phyloP scores from a whole-genome alignment of 2,329 filamentous ascomycete genomes.

The Ciborinia camelliae region DNA sequence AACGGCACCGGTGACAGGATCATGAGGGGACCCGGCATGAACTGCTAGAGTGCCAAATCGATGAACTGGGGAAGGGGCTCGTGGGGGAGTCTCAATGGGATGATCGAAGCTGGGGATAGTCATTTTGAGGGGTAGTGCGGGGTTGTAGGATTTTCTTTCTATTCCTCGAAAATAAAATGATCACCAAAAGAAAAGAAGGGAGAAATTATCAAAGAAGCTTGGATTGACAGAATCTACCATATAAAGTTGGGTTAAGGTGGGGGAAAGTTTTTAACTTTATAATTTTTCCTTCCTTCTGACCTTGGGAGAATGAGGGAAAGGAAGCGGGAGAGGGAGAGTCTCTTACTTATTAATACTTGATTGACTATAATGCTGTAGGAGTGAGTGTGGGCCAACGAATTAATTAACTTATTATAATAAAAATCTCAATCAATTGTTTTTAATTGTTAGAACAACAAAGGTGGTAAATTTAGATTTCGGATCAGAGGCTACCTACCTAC shows the following conservation, averaged over 20 bases:
- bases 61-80: constrained; percentile 69
- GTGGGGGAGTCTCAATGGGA: constrained; percentile 69
- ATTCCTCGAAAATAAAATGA: too few species aligned
- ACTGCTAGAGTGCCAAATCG: constrained; percentile 92
- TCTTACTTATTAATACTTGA: too few species aligned
- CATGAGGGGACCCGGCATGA: constrained; percentile 87
- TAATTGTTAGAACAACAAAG: constrained; percentile 4
- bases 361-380: too few species aligned
- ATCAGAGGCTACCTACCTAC: not conserved
- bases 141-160: not conserved
- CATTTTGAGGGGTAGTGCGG: constrained; percentile 26
- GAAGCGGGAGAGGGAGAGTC: too few species aligned
- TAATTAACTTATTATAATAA: too few species aligned
- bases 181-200: too few species aligned
- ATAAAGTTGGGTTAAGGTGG: not conserved
- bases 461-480: not conserved
- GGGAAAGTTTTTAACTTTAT: not conserved
- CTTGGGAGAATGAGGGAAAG: too few species aligned
- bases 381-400: too few species aligned
- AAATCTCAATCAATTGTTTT: too few species aligned
- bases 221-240: not conserved
- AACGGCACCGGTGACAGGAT: constrained; percentile 88
- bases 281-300: not conserved
- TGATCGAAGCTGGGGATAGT: constrained; percentile 40
- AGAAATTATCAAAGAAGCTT: not conserved